Conservation (phyloP, 2,329 filamentous ascomycete species). For the Sporothrix luriei region DNA sequence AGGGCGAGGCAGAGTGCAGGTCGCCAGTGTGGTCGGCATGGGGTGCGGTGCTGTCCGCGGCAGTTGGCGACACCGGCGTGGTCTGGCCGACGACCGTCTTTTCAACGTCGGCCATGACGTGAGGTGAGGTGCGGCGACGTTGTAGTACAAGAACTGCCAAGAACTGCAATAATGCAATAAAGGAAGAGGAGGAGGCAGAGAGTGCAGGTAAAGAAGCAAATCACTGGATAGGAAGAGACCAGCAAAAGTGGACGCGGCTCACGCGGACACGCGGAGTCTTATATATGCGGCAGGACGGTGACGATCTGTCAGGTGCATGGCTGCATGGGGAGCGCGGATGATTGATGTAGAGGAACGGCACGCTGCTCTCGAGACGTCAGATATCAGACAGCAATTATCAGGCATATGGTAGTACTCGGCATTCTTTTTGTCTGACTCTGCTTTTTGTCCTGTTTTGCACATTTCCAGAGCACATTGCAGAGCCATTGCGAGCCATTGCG, state of each 20-base stretch:
- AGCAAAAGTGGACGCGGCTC: background rate
- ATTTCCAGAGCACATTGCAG: background rate
- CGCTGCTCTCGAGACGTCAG: no score
- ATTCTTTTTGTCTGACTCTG: background rate
- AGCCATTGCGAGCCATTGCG: no score
- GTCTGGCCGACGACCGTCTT: slow-evolving; percentile 17
- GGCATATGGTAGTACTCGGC: background rate
- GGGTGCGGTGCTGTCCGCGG: background rate
- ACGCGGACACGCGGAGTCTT: background rate
- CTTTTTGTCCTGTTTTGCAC: no score
- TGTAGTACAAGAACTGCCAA: background rate
- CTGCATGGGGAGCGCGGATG: slow-evolving; percentile 8
- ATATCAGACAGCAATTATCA: background rate
- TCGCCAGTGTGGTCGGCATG: background rate
- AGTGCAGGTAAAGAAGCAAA: background rate
- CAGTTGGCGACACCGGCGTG: slow-evolving; percentile 1
- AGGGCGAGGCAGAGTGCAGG: background rate
- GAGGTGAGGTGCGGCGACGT: background rate
- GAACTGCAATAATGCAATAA: no score
- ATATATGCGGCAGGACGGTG: slow-evolving; percentile 7
- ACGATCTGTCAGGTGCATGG: background rate
- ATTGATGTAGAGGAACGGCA: background rate
- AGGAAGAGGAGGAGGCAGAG: background rate
- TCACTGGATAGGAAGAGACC: background rate
- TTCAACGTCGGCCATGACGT: slow-evolving; percentile 13